phyloP scores from a whole-genome alignment of 805 yeast genomes.

The Barnettozyma sucrosica region DNA sequence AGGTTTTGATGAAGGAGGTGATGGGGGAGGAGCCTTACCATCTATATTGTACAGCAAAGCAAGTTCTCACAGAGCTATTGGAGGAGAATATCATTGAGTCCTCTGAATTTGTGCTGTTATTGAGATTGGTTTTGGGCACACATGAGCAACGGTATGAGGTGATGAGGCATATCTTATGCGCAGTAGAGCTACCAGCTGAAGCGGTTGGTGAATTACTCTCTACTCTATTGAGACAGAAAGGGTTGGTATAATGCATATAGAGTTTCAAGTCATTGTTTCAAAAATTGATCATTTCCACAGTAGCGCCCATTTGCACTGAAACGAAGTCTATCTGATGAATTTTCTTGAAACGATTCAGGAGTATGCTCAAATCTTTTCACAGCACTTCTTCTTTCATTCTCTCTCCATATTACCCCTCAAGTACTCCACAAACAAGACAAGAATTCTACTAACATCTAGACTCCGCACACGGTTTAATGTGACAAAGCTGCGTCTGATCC shows the following conservation, averaged over 20 bases:
- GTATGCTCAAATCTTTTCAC: background rate
- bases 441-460: slow-evolving; percentile 63
- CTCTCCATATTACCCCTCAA: slow-evolving; percentile 47
- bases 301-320: no score
- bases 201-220: background rate
- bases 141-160: background rate
- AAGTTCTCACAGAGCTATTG: background rate
- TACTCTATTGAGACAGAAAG: background rate
- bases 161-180: background rate
- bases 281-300: background rate
- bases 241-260: background rate
- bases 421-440: slow-evolving; percentile 71
- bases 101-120: background rate
- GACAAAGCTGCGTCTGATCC: slow-evolving; percentile 81
- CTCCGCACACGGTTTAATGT: slow-evolving; percentile 73
- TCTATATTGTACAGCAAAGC: background rate
- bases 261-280: background rate
- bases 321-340: no score
- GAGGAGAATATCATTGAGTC: background rate
- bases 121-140: background rate
- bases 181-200: background rate
- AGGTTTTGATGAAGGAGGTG: background rate
- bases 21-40: background rate
- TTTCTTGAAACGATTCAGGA: no score
- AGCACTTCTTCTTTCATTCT: slow-evolving; percentile 9